Percentiles rank a stretch among this genome's conserved stretches.
Conservation (phyloP, 2,329 filamentous ascomycete genomes). For the Chrysoporthe deuterocubensis region DNA sequence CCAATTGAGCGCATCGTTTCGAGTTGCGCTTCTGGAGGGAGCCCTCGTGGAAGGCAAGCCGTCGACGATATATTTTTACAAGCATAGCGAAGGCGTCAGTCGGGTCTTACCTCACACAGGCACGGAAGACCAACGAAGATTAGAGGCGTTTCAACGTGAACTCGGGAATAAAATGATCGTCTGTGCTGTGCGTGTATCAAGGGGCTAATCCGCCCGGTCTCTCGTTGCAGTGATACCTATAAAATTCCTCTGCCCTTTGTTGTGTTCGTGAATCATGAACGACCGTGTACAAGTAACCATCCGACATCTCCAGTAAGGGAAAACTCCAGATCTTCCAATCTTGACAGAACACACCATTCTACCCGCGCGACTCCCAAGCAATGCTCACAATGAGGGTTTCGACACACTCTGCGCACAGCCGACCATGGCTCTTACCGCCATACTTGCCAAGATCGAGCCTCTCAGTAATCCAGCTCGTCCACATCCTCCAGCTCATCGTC, state of each 20-base stretch:
- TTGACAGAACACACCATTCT: neutral
- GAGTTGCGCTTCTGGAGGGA: neutral
- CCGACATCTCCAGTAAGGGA: neutral
- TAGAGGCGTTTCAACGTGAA: neutral
- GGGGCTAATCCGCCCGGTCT: neutral
- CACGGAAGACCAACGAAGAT: neutral
- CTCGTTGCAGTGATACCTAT: neutral
- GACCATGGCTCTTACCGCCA: neutral
- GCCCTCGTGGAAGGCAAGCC: neutral
- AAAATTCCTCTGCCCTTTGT: neutral
- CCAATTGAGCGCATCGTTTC: neutral
- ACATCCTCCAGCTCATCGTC: slow-evolving; percentile 2
- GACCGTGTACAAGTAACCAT: neutral
- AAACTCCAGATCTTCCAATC: neutral
- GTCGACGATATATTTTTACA: neutral
- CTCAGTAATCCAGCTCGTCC: neutral
- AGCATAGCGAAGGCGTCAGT: slow-evolving; percentile 10
- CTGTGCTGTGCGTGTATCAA: neutral
- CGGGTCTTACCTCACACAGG: neutral
- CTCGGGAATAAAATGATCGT: neutral
- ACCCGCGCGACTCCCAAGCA: neutral
- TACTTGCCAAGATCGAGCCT: neutral
- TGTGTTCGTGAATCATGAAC: neutral
- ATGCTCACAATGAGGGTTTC: neutral
- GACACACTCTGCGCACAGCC: neutral